Evolutionary conservation across 1,284 basidiomycete species (phyloP).

Genomic region (Chondrostereum purpureum): DNA sequence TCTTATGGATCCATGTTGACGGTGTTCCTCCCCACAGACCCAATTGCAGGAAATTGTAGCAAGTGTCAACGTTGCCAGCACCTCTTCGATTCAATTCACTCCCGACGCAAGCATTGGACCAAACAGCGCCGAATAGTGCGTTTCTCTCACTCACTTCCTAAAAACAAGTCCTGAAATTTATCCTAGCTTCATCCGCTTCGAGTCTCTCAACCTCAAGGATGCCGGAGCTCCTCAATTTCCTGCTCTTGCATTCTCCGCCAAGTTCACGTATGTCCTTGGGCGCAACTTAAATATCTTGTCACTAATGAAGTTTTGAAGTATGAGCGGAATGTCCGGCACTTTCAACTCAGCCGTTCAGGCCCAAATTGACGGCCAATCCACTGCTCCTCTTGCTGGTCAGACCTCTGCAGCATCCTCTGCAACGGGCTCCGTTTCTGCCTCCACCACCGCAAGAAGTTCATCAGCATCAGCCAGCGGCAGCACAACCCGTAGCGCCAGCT

Average conservation of each 20-base stretch:
- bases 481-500: slow-evolving; percentile 14
- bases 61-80: slow-evolving; percentile 56
- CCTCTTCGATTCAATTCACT: slow-evolving; percentile 47
- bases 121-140: slow-evolving; percentile 54
- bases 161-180: slow-evolving; percentile 7
- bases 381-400: slow-evolving; percentile 42
- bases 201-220: slow-evolving; percentile 51
- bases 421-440: slow-evolving; percentile 13
- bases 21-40: no score
- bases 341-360: slow-evolving; percentile 49
- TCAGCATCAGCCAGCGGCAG: slow-evolving; percentile 17
- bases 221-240: slow-evolving; percentile 43
- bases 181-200: slow-evolving; percentile 67
- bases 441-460: slow-evolving; percentile 17
- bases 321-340: slow-evolving; percentile 56
- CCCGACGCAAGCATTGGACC: slow-evolving; percentile 59
- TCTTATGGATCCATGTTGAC: neutral
- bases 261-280: slow-evolving; percentile 50
- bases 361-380: slow-evolving; percentile 53
- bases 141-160: slow-evolving; percentile 9
- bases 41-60: slow-evolving; percentile 56
- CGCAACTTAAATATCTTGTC: neutral
- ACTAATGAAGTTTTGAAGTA: no score
- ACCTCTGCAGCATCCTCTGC: slow-evolving; percentile 16
- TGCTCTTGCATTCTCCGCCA: slow-evolving; percentile 75